Base-by-base conservation (phyloP, 2,329 filamentous ascomycete species). In the Didymella pinodella region DNA sequence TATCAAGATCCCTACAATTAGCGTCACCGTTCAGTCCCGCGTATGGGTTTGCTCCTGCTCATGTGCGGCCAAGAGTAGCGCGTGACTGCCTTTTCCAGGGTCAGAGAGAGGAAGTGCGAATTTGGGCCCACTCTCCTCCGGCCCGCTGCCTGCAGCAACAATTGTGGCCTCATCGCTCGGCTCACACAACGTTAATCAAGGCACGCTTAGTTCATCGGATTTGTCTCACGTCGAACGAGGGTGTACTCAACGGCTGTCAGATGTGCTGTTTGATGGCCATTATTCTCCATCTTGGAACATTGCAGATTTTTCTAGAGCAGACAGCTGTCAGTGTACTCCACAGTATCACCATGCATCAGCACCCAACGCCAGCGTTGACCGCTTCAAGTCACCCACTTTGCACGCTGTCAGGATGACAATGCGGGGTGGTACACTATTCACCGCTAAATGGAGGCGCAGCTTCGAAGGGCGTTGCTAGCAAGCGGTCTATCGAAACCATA, bases 21-120 rank as follows among this genome's bases (percentile, higher is more conserved):
- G 50, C 45, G 47, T 41, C 41, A 59, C 46, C 40, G 46, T 49
- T 54, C 55, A 46, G 46, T 54, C 31, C 45, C 55, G 49, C 48
- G 44, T 53, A 48, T 29, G 40, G 44, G 34, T 36, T 10, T 46
- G 38, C 38, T 54, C 25, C 36, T 52, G 54, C 36, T 31, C 11
- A 48, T 29, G 44, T 26, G 31, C 26, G 38, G 40, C 45, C 49
- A 29, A 47, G 31, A 20, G 14, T 29, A 25, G 52, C 52, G 52
- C 52, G 57, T 60, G 57, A 60, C 57, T 54, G 50, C 34, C 20
- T 43, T n/a, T 54, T 59, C 46, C 46, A 54, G 48, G 47, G 54
- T 26, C 34, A 45, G 25, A 16, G 48, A 36, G 31, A 40, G 26
- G 48, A 34, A 48, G 41, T 28, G 54, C 25, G 47, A 36, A 52